Evolutionary conservation across 164 flowering plant species (phyloP), one percentile per base, ranked within the genome.

Genomic region (Dillenia turbinata): DNA sequence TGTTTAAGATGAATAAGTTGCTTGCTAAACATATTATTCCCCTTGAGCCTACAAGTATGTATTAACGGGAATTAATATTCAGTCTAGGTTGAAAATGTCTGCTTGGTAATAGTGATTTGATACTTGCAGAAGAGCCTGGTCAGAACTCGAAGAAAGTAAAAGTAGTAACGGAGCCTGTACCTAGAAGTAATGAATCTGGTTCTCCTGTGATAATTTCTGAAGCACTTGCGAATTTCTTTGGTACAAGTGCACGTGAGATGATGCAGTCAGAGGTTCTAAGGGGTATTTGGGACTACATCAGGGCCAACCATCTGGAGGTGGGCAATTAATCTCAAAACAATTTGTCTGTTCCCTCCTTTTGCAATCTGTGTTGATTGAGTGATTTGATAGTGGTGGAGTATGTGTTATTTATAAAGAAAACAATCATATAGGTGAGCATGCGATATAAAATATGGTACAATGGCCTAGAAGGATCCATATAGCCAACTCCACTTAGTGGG

Each of bases 1-100:
- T 94, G 98, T 94, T 94, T 72, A 81, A 81, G 79, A 84, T 84
- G 88, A 84, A 84, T 68, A 84, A 81, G 72, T 63, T 84, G 66
- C 80, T 84, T 52, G 73, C 88, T 47, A 84, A 81, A 56, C 88
- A 84, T 75, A 81, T 94, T 33, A 73, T 75, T 43, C 70, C 81
- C 12, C 94, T 90, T 58, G 90, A 81, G 19, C 91, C 98, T 52
- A 49, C 79, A 57, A 89, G 98, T 94, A 86, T 55, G 85, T 63
- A 40, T 71, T 59, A 44, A 9, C 56, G 6, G 52, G 1, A 56
- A 10, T 49, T n/a, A 12, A 43, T 47, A 49, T 52, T 57, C 12
- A 26, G 40, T 33, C 40, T 33, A 33, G 40, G 40, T 33, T 33
- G 7, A 33, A 33, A 33, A 33, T 33, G 7, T 33, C 40, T 33